phyloP scores from a whole-genome alignment of 2,329 filamentous ascomycete species.

The Alternaria sp. region DNA sequence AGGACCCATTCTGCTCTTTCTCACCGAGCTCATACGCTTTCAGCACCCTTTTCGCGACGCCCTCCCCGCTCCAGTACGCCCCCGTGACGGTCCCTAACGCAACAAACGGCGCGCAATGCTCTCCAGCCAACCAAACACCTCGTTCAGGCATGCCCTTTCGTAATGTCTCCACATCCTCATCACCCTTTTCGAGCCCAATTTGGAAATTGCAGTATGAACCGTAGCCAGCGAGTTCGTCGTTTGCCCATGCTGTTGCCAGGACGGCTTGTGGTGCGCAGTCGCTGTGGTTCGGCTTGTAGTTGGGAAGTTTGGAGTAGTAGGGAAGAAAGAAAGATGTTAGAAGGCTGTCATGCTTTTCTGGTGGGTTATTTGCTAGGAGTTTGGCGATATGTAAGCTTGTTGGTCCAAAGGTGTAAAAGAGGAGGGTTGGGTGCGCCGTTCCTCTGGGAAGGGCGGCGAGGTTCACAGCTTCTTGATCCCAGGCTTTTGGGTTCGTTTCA shows the following conservation, averaged over 20 bases:
- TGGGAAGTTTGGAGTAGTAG: constrained; percentile 78
- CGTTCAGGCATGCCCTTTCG: constrained; percentile 66
- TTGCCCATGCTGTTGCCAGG: constrained; percentile 79
- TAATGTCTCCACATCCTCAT: constrained; percentile 73
- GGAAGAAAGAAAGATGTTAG: constrained; percentile 76
- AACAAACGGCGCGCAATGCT: constrained; percentile 91
- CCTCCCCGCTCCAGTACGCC: constrained; percentile 19
- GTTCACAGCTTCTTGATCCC: constrained; percentile 81
- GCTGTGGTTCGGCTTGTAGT: constrained; percentile 64
- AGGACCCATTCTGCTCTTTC: background rate
- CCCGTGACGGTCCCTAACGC: constrained; percentile 77
- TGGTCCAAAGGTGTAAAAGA: constrained; percentile 81
- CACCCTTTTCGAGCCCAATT: constrained; percentile 73
- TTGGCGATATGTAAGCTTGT: constrained; percentile 46
- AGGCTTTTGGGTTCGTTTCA: constrained; percentile 68
- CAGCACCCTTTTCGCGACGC: constrained; percentile 6
- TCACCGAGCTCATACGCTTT: constrained; percentile 3
- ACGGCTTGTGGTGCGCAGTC: constrained; percentile 70
- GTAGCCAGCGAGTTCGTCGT: constrained; percentile 80
- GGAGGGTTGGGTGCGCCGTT: constrained; percentile 77
- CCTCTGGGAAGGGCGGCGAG: constrained; percentile 70
- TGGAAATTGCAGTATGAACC: constrained; percentile 91
- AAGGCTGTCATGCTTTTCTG: constrained; percentile 57
- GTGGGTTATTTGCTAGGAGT: constrained; percentile 47
- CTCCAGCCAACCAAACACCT: constrained; percentile 85